Conservation (phyloP, 495 filamentous ascomycete genomes). For the Cenococcum geophilum region DNA sequence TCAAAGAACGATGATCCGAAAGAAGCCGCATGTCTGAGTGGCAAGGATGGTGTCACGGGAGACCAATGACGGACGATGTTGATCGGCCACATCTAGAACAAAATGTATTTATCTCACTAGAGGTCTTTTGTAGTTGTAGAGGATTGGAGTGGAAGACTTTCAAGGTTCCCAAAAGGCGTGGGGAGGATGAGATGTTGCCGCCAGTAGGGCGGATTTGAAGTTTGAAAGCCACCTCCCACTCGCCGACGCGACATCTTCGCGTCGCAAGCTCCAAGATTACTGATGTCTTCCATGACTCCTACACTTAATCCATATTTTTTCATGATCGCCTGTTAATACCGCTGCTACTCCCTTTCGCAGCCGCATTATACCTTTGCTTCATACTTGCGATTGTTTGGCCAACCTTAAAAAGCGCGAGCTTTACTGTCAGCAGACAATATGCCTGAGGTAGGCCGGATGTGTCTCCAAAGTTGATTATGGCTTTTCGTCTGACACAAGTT, state of each 20-base stretch:
- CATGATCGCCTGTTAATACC: too few relatives aligned
- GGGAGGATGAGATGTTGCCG: background rate
- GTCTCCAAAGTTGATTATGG: background rate
- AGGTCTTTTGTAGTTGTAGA: too few relatives aligned
- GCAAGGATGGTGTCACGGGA: background rate
- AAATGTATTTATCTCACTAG: too few relatives aligned
- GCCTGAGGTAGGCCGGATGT: slow-evolving; percentile 26
- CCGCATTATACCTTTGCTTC: too few relatives aligned
- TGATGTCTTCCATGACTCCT: background rate
- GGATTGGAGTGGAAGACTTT: too few relatives aligned
- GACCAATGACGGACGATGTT: too few relatives aligned
- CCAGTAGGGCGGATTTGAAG: background rate
- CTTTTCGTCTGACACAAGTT: slow-evolving; percentile 1
- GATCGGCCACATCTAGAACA: too few relatives aligned
- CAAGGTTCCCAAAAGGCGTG: too few relatives aligned
- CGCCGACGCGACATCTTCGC: slow-evolving; percentile 12
- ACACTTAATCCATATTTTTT: background rate
- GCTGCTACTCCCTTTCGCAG: too few relatives aligned
- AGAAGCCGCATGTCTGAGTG: background rate
- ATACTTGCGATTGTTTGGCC: too few relatives aligned
- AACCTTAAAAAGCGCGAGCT: background rate
- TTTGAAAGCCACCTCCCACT: background rate
- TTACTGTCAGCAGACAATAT: slow-evolving; percentile 6
- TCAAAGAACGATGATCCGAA: background rate
- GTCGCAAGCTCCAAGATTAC: slow-evolving; percentile 10